Evolutionary conservation across 2,329 filamentous ascomycete species (phyloP).

Genomic region (Pyrenophora teres): DNA sequence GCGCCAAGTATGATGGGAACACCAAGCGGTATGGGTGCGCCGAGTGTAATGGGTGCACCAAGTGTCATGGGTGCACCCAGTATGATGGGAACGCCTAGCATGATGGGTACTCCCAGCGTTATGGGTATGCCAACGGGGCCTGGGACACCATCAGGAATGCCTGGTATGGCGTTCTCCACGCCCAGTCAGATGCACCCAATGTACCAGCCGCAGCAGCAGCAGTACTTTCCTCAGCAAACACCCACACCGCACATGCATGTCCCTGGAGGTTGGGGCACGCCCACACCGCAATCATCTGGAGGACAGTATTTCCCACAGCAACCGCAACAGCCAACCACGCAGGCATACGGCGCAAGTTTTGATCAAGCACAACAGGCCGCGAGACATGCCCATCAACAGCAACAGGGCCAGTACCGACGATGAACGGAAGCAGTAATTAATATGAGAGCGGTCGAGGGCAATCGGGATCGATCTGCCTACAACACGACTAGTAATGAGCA

Average conservation of each 20-base stretch:
- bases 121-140: constrained; percentile 25
- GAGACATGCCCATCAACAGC: constrained; percentile 6
- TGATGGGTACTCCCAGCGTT: constrained; percentile 32
- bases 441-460: not conserved
- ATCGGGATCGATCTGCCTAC: not conserved
- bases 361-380: constrained; percentile 13
- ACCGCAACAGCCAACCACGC: constrained; percentile 8
- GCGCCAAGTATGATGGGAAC: constrained; percentile 33
- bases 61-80: constrained; percentile 23
- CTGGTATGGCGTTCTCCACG: constrained; percentile 36
- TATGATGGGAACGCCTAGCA: constrained; percentile 24
- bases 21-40: constrained; percentile 20
- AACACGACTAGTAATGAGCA: not conserved
- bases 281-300: constrained; percentile 20
- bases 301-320: constrained; percentile 23
- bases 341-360: constrained; percentile 13
- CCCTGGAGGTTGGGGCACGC: constrained; percentile 36
- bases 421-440: not conserved
- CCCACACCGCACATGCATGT: constrained; percentile 34
- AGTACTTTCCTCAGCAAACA: constrained; percentile 36
- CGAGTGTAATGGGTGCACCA: constrained; percentile 31
- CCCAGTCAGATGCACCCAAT: constrained; percentile 35
- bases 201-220: constrained; percentile 33
- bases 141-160: constrained; percentile 21
- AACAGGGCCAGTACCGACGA: constrained; percentile 9